phyloP scores from a whole-genome alignment of 192 early-diverging fungal species.

The Coemansia pectinata region DNA sequence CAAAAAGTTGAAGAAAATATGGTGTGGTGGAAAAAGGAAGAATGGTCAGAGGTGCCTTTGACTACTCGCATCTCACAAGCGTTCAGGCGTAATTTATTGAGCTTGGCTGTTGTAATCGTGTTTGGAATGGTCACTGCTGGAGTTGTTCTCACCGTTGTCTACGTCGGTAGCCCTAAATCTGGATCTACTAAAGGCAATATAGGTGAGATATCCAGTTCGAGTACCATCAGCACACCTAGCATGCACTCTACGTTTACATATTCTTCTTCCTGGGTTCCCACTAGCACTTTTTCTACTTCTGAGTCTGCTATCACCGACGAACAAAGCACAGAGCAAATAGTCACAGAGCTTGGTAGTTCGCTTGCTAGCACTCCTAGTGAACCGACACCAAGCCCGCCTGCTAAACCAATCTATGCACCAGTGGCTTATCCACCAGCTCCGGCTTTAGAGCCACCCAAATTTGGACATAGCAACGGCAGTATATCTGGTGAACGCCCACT shows the following conservation, averaged over 20 bases:
- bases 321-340: neutral
- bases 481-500: conserved; percentile 1
- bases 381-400: neutral
- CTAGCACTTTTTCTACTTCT: neutral
- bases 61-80: neutral
- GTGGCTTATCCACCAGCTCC: neutral
- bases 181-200: neutral
- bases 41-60: neutral
- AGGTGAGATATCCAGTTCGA: neutral
- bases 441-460: neutral
- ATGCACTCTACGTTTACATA: neutral
- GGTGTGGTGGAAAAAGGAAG: neutral
- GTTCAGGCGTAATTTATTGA: neutral
- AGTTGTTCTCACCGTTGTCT: conserved; percentile 1
- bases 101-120: neutral
- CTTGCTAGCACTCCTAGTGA: neutral
- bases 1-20: neutral
- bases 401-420: neutral
- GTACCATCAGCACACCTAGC: neutral
- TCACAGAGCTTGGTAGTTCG: too few species aligned
- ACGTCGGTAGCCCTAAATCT: neutral
- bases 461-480: neutral
- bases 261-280: neutral
- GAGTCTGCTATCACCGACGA: neutral
- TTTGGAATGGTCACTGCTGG: conserved; percentile 6